Base-by-base conservation (phyloP, 2,329 filamentous ascomycete genomes). In the Curvularia sp. region DNA sequence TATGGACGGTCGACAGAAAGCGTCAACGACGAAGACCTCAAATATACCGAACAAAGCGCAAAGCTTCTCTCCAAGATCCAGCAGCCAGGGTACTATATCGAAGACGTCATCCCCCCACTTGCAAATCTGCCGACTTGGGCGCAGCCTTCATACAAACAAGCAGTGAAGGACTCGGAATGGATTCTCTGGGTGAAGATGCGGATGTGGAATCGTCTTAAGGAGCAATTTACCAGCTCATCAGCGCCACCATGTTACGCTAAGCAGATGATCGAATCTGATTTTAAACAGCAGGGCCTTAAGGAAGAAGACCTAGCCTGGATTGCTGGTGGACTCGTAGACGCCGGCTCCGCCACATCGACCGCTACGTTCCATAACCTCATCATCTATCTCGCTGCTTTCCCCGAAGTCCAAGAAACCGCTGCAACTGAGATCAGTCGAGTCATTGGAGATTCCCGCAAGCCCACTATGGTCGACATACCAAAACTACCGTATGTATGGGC, bases 321-420 rank as follows among this genome's bases (percentile, higher is more conserved):
- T 19, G 27, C 27, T 19, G 45, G 28, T 19, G 45, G 45, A 10
- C 28, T 69, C 47, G 61, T 74, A 13, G 76, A 77, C 43, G 75
- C 73, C 2, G 75, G 76, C 13, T 71, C 62, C 7, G 70, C 70
- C 38, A 77, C 72, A 1, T 71, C 75, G 4, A 56, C 73, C 2
- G 68, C 65, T 1, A 66, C 69, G 8, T 58, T 78, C 3, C 61
- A 73, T 41, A 61, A 30, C 49, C 42, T 55, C 23, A 52, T 68
- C 7, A 46, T 55, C 21, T 58, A 64, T 38, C 60, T 70, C 30
- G 60, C 66, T 12, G 61, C 55, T 1, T 50, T 49, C 19, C 63
- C 57, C 7, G 25, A 54, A 10, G 57, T 58, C 3, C 63, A 64
- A 39, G 36, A 32, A 53, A 23, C 23, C 1, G 64, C 64, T 15